A percentile compares a stretch with the other conserved stretches of the same genome.
These are phyloP conservation scores for Cryptosporidium meleagridis DNA, from an alignment of 169 alveolate genomes.

Conservation along the genomic window DNA sequence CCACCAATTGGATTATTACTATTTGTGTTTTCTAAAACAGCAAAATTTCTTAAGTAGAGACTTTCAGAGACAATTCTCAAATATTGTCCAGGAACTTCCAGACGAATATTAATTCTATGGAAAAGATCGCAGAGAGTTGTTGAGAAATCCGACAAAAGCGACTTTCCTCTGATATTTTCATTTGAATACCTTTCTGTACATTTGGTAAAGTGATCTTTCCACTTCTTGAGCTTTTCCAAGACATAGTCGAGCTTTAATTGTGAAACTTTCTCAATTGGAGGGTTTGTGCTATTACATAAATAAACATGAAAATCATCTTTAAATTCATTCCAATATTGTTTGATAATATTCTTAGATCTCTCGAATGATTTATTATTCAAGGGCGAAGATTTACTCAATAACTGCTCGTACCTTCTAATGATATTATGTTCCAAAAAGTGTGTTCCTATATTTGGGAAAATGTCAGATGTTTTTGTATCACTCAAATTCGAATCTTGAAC, in stretches of 20 bases:
- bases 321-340: slow-evolving; percentile 75
- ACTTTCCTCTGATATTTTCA: slow-evolving; percentile 36
- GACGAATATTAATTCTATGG: slow-evolving; percentile 74
- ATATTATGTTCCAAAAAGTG: slow-evolving; percentile 76
- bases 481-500: neutral
- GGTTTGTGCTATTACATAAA: neutral
- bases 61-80: slow-evolving; percentile 76
- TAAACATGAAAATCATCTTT: slow-evolving; percentile 70
- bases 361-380: slow-evolving; percentile 53
- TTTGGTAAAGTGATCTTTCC: slow-evolving; percentile 78
- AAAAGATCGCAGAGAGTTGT: slow-evolving; percentile 79
- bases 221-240: slow-evolving; percentile 78
- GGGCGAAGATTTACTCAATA: slow-evolving; percentile 15
- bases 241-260: slow-evolving; percentile 73
- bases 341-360: slow-evolving; percentile 74
- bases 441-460: slow-evolving; percentile 75
- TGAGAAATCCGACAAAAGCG: slow-evolving; percentile 75
- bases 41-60: slow-evolving; percentile 61
- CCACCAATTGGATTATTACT: slow-evolving; percentile 73
- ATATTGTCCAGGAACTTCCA: slow-evolving; percentile 80
- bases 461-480: neutral
- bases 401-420: slow-evolving; percentile 72
- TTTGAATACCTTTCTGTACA: slow-evolving; percentile 53
- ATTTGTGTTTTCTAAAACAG: slow-evolving; percentile 54
- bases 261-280: slow-evolving; percentile 51